Evolutionary conservation across 805 yeast genomes (phyloP).

Genomic region (Candida loeiensis): DNA sequence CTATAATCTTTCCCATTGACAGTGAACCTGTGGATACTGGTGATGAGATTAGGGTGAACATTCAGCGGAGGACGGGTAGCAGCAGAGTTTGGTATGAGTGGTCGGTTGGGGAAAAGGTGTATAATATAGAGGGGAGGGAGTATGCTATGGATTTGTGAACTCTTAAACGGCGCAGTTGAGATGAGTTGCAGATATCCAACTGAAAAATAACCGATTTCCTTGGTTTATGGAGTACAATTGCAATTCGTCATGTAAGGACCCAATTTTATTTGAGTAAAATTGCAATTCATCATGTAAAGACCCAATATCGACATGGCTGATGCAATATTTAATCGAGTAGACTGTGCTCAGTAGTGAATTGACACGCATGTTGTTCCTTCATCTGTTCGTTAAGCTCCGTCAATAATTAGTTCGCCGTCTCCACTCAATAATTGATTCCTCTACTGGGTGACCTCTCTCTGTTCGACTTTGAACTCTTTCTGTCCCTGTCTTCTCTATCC

Average conservation of each 20-base stretch:
- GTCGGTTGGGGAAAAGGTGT: slow-evolving; percentile 17
- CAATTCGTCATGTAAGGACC: too few relatives aligned
- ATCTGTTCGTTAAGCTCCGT: too few relatives aligned
- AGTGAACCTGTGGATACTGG: slow-evolving; percentile 11
- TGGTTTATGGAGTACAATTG: too few relatives aligned
- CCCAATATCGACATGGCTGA: too few relatives aligned
- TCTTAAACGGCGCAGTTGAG: too few relatives aligned
- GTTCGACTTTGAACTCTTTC: not conserved
- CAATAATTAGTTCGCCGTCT: not conserved
- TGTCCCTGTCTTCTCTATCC: not conserved
- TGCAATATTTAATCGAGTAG: too few relatives aligned
- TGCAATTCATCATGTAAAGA: too few relatives aligned
- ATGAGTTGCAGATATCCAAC: too few relatives aligned
- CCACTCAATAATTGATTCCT: not conserved
- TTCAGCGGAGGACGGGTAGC: slow-evolving; percentile 10
- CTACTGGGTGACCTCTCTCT: slow-evolving; percentile 9
- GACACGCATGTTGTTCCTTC: too few relatives aligned
- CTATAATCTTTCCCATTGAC: slow-evolving; percentile 32
- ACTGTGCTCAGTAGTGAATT: too few relatives aligned
- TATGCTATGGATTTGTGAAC: not conserved
- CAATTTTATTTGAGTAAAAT: too few relatives aligned
- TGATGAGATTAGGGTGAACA: slow-evolving; percentile 11
- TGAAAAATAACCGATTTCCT: too few relatives aligned
- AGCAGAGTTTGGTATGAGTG: slow-evolving; percentile 25
- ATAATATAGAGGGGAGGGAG: slow-evolving; percentile 18